Percentiles rank a stretch among this genome's conserved stretches.
phyloP scores from a whole-genome alignment of 2,329 filamentous ascomycete genomes.

The Periconia macrospinosa region DNA sequence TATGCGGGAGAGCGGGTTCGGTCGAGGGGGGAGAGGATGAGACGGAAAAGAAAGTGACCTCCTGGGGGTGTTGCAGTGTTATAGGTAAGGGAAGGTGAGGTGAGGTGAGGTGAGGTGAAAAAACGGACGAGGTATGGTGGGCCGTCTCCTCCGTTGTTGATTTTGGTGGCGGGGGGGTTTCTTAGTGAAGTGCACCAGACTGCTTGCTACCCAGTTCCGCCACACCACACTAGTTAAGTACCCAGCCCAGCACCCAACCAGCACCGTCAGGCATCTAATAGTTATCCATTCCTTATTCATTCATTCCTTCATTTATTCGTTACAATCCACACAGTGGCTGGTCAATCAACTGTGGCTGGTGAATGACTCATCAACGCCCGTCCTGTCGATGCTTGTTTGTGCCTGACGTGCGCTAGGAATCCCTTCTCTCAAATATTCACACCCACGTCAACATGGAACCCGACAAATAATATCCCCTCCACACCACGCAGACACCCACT shows the following conservation, averaged over 20 bases:
- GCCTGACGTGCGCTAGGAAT: constrained; percentile 28
- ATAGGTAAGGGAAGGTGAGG: constrained; percentile 2
- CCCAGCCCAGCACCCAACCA: no score
- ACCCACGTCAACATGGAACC: constrained; percentile 3
- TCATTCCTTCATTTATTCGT: no score
- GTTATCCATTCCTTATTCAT: no score
- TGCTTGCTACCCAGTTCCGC: no score
- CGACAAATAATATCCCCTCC: background rate
- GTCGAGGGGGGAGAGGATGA: background rate
- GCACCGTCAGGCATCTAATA: no score
- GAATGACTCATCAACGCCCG: constrained; percentile 12
- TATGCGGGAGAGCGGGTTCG: background rate
- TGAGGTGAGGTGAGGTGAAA: constrained; percentile 19
- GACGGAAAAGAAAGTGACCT: background rate
- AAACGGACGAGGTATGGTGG: constrained; percentile 17
- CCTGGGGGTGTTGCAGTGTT: background rate
- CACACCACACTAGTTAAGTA: no score
- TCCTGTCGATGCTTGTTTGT: constrained; percentile 10
- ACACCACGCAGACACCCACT: background rate
- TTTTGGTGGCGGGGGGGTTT: constrained; percentile 6
- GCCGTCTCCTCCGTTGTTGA: constrained; percentile 2
- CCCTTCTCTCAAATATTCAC: constrained; percentile 11
- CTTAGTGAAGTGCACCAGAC: constrained; percentile 1
- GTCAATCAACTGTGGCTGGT: constrained; percentile 13
- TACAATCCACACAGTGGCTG: constrained; percentile 8